Conservation (phyloP, 495 filamentous ascomycete species). For the Hyaloscypha bicolor region DNA sequence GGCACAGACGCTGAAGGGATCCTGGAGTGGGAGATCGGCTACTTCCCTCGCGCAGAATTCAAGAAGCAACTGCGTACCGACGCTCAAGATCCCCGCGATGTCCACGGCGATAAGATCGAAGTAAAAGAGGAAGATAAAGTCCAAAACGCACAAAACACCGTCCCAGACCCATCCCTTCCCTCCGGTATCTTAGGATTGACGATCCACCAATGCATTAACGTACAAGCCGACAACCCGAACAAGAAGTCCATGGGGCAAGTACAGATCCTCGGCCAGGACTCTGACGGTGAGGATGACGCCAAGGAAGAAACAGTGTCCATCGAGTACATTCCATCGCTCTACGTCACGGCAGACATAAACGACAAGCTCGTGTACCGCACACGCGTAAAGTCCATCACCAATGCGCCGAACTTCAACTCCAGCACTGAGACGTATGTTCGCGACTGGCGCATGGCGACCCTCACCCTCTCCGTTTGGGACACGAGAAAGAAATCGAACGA, state of each 20-base stretch:
- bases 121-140: slow-evolving; percentile 11
- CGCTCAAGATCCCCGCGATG: slow-evolving; percentile 13
- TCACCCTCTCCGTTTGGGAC: slow-evolving; percentile 18
- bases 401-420: slow-evolving; percentile 17
- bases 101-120: slow-evolving; percentile 14
- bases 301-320: slow-evolving; percentile 12
- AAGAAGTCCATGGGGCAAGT: slow-evolving; percentile 20
- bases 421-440: slow-evolving; percentile 17
- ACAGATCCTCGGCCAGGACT: slow-evolving; percentile 10
- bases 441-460: slow-evolving; percentile 17
- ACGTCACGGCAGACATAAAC: slow-evolving; percentile 17
- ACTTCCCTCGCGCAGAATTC: slow-evolving; percentile 17
- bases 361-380: slow-evolving; percentile 16
- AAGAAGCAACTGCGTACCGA: slow-evolving; percentile 12
- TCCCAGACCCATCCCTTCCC: slow-evolving; percentile 13
- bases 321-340: slow-evolving; percentile 16
- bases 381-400: slow-evolving; percentile 17
- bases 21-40: slow-evolving; percentile 20
- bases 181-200: slow-evolving; percentile 14
- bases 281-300: slow-evolving; percentile 13
- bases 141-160: slow-evolving; percentile 16
- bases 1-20: slow-evolving; percentile 21
- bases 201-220: slow-evolving; percentile 20
- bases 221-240: slow-evolving; percentile 12
- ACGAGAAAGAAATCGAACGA: slow-evolving; percentile 17